Base-by-base conservation (phyloP, 192 early-diverging fungal species). In the Coemansia sp. region DNA sequence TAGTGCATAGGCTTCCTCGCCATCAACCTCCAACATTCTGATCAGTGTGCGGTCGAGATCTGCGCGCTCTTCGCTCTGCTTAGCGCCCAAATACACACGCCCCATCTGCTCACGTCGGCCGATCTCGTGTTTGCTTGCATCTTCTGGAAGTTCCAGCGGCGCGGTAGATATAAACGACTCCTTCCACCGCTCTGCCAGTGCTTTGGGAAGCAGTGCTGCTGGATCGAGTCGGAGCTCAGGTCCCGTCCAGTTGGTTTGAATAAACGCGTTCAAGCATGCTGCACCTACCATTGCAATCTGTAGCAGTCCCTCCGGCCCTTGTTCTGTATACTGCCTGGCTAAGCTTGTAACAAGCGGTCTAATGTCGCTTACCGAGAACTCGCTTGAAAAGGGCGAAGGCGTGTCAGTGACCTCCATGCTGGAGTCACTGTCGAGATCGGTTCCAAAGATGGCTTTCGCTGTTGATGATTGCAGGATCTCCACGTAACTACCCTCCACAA, bases 241-340 rank as follows among this genome's bases (percentile, higher is more conserved):
- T 5, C 95, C 95, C 1, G 95, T 98, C 92, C 92, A 96, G 59
- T 86, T 88, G 31, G 84, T 80, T 80, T 98, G 94, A 20, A 95
- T 66, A 82, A 98, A 98, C 20, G 85, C 79, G 29, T 88, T 87
- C n/a, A 98, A 81, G 31, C 84, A 84, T 1, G 91, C 89, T 22
- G 88, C 84, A 33, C 84, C 92, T 10, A 95, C 66, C 55, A 63
- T 22, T 20, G 70, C 72, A n/a, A 80, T 63, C 58, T 71, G 59
- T 1, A 20, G 4, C 72, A 72, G 75, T 2, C 54, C 61, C 20
- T 52, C 24, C 27, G 70, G 24, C 5, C 72, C 70, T 57, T 29
- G 59, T 20, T 39, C 14, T 6, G 61, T 42, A 51, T 68, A 63
- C 14, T 32, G 57, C 8, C 51, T 31, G 27, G 64, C 69, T 51